A percentile compares a stretch with the other conserved stretches of the same genome.
These are phyloP conservation scores for Sugiyamaella castrensis DNA, from an alignment of 1,139 yeast species.

Conservation along the genomic window DNA sequence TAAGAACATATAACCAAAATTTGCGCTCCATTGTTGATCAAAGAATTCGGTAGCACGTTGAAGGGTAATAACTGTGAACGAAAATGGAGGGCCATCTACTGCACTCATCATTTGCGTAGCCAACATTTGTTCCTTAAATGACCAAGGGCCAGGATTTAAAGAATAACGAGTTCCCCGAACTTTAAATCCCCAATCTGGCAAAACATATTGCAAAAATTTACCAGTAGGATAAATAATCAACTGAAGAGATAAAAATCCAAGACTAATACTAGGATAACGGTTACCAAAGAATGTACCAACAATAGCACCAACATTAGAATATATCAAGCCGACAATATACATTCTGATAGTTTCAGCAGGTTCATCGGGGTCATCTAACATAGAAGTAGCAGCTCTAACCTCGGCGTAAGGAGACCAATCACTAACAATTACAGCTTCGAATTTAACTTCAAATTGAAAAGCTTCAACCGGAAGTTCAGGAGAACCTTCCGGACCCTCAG, in stretches of 20 bases:
- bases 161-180: constrained; percentile 41
- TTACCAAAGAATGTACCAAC: constrained; percentile 53
- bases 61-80: constrained; percentile 34
- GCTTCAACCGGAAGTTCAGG: constrained; percentile 21
- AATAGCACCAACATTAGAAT: constrained; percentile 44
- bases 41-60: constrained; percentile 35
- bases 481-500: constrained; percentile 23
- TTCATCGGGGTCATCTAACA: constrained; percentile 44
- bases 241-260: constrained; percentile 48
- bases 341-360: constrained; percentile 48
- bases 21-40: constrained; percentile 27
- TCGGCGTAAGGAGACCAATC: constrained; percentile 52
- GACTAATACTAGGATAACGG: constrained; percentile 50
- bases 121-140: constrained; percentile 66
- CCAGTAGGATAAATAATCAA: constrained; percentile 29
- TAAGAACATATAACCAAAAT: constrained; percentile 45
- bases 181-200: constrained; percentile 51
- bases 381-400: constrained; percentile 47
- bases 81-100: constrained; percentile 45
- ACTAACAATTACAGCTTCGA: constrained; percentile 43
- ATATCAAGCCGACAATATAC: constrained; percentile 42
- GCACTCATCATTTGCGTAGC: constrained; percentile 49
- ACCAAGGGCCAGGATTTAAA: constrained; percentile 63
- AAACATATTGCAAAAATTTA: constrained; percentile 21
- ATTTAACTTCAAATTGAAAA: constrained; percentile 38